Conservation (phyloP, 2,329 filamentous ascomycete genomes). For the Cladosporium halotolerans region DNA sequence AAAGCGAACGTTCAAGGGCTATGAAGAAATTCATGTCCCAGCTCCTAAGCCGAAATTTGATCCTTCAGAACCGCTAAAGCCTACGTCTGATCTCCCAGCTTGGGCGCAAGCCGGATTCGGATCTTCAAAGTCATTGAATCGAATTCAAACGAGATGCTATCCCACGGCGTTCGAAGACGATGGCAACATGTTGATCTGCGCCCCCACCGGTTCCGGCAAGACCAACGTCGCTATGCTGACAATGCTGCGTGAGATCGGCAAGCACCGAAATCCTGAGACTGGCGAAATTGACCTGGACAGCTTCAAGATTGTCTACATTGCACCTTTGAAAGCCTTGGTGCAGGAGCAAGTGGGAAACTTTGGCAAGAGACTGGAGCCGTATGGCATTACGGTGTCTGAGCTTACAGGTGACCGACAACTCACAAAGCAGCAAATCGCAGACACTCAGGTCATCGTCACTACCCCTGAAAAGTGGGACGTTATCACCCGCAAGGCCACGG, state of each 20-base stretch:
- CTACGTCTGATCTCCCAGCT: conserved; percentile 81
- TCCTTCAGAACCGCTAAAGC: conserved; percentile 69
- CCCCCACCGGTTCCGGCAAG: conserved; percentile 94
- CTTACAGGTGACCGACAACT: conserved; percentile 95
- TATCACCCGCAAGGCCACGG: conserved; percentile 94
- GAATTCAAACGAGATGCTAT: conserved; percentile 91
- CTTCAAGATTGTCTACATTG: conserved; percentile 98
- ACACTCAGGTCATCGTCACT: conserved; percentile 96
- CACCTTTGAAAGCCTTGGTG: conserved; percentile 88
- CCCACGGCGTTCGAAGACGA: conserved; percentile 87
- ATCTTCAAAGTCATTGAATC: conserved; percentile 79
- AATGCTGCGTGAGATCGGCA: conserved; percentile 93
- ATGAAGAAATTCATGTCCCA: conserved; percentile 96
- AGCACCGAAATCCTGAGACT: conserved; percentile 79
- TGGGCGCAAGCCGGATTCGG: conserved; percentile 88
- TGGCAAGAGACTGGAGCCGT: conserved; percentile 80
- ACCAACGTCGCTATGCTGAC: conserved; percentile 98
- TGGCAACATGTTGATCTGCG: conserved; percentile 96
- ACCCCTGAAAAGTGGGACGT: conserved; percentile 99
- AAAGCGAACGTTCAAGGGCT: conserved; percentile 93
- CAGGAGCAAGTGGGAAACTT: conserved; percentile 98
- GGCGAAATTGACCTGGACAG: conserved; percentile 93
- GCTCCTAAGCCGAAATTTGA: conserved; percentile 82
- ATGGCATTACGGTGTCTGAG: conserved; percentile 89
- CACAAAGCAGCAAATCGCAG: conserved; percentile 95